Evolutionary conservation across 2,329 filamentous ascomycete genomes (phyloP).

Genomic region (Fusarium nelsonii): DNA sequence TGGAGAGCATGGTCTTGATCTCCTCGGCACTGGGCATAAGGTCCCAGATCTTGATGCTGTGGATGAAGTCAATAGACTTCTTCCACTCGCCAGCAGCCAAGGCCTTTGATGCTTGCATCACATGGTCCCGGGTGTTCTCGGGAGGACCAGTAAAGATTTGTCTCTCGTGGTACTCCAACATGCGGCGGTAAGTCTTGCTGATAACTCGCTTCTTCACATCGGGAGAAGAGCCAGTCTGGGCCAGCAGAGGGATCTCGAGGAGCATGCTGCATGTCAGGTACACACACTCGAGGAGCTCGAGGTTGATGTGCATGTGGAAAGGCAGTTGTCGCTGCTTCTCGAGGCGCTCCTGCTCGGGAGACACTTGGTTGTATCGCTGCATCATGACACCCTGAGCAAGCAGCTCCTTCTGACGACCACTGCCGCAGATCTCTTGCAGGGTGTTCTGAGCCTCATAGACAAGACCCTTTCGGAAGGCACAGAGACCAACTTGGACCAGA

Average conservation of each 20-base stretch:
- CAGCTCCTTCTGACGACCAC: constrained; percentile 96
- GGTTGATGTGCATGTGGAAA: constrained; percentile 99
- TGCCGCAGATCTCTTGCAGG: constrained; percentile 97
- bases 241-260: constrained; percentile 95
- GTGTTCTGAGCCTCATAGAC: constrained; percentile 98
- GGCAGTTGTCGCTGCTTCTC: constrained; percentile 97
- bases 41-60: constrained; percentile 99
- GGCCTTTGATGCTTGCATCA: constrained; percentile 99
- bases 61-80: constrained; percentile 92
- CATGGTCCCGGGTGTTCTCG: constrained; percentile 98
- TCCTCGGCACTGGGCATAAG: constrained; percentile 92
- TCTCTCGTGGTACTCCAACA: constrained; percentile 99
- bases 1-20: constrained; percentile 97
- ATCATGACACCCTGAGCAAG: constrained; percentile 98
- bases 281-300: constrained; percentile 96
- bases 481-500: constrained; percentile 96
- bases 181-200: constrained; percentile 98
- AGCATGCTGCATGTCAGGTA: constrained; percentile 99
- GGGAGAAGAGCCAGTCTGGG: constrained; percentile 94
- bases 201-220: constrained; percentile 98
- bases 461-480: constrained; percentile 95
- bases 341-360: constrained; percentile 95
- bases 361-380: constrained; percentile 95
- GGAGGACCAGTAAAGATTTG: constrained; percentile 99
- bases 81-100: constrained; percentile 98